These are phyloP conservation scores for Calcarisporium arbuscula DNA, from an alignment of 2,329 filamentous ascomycete species.

Conservation along the genomic window DNA sequence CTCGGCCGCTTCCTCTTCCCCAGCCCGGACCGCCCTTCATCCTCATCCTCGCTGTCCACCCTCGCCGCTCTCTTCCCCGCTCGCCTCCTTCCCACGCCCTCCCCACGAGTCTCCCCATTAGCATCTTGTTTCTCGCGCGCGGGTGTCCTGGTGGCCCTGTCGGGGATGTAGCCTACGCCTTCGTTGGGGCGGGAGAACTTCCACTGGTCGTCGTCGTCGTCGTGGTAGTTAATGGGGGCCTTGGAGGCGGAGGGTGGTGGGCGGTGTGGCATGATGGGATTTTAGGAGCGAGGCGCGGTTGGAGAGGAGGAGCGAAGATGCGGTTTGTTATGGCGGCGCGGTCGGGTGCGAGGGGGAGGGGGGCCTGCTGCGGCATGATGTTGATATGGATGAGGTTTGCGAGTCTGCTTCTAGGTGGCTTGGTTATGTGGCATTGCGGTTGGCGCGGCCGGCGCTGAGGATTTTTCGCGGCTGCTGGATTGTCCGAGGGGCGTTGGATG, in stretches of 20 bases:
- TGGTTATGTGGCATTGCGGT: too few relatives aligned
- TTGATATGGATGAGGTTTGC: too few relatives aligned
- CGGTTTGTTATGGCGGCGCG: slow-evolving; percentile 34
- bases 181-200: slow-evolving; percentile 24
- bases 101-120: slow-evolving; percentile 25
- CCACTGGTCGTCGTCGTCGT: slow-evolving; percentile 21
- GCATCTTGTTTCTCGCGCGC: slow-evolving; percentile 20
- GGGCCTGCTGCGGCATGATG: too few relatives aligned
- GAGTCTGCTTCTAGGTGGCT: too few relatives aligned
- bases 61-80: slow-evolving; percentile 9
- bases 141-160: slow-evolving; percentile 15
- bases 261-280: slow-evolving; percentile 18
- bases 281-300: slow-evolving; percentile 27
- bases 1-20: slow-evolving; percentile 30
- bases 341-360: slow-evolving; percentile 30
- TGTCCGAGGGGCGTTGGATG: too few relatives aligned
- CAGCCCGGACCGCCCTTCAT: slow-evolving; percentile 29
- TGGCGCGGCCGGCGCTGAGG: background rate
- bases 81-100: slow-evolving; percentile 8
- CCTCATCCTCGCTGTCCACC: slow-evolving; percentile 27
- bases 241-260: slow-evolving; percentile 1
- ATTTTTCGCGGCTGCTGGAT: too few relatives aligned
- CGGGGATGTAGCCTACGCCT: slow-evolving; percentile 34
- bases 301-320: slow-evolving; percentile 32
- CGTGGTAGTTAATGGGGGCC: slow-evolving; percentile 8